Evolutionary conservation across 805 yeast species (phyloP).

Genomic region (Starmerella apis): DNA sequence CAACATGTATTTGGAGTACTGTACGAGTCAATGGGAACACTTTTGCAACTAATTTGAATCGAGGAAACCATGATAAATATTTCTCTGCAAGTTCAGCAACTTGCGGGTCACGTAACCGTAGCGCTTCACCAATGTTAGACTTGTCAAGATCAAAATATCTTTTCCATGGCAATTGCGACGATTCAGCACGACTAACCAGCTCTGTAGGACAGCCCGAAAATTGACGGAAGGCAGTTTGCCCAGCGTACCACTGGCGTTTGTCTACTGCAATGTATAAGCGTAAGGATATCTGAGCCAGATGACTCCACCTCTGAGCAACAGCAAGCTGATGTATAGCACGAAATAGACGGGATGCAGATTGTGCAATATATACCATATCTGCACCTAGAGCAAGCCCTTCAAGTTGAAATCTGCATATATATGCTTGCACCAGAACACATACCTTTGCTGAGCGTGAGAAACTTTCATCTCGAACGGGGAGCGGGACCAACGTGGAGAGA

Average conservation of each 20-base stretch:
- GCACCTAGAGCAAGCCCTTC: conserved; percentile 87
- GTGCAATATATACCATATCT: conserved; percentile 87
- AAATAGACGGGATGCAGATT: conserved; percentile 80
- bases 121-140: conserved; percentile 70
- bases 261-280: conserved; percentile 73
- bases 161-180: conserved; percentile 72
- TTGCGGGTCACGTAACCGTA: conserved; percentile 49
- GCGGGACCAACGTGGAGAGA: conserved; percentile 64
- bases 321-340: conserved; percentile 79
- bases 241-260: conserved; percentile 66
- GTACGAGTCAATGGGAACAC: conserved; percentile 72
- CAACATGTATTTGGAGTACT: conserved; percentile 54
- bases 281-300: conserved; percentile 45
- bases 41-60: conserved; percentile 45
- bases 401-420: conserved; percentile 62
- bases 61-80: conserved; percentile 63
- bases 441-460: conserved; percentile 69
- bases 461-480: conserved; percentile 67
- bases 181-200: conserved; percentile 62
- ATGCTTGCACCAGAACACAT: conserved; percentile 70
- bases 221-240: conserved; percentile 74
- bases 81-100: conserved; percentile 46
- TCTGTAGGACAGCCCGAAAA: conserved; percentile 61
- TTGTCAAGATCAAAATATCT: conserved; percentile 58
- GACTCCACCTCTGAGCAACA: conserved; percentile 60